phyloP scores from a whole-genome alignment of 2,329 filamentous ascomycete species.

The Neopestalotiopsis sp. region DNA sequence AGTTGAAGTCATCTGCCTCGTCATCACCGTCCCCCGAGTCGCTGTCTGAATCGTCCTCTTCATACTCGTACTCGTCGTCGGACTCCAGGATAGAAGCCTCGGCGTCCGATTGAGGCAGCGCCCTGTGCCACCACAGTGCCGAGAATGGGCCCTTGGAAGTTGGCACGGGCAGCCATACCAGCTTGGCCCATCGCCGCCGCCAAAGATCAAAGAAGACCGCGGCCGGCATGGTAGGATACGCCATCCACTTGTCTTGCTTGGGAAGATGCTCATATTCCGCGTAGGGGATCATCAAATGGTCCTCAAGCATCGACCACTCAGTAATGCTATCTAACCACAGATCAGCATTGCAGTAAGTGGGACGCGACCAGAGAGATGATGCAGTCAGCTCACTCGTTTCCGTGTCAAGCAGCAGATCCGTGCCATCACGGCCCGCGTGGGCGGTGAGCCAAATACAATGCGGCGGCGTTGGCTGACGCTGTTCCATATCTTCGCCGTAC shows the following conservation, averaged over 20 bases:
- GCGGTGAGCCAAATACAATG: constrained; percentile 7
- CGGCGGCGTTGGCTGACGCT: not conserved
- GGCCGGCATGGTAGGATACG: not conserved
- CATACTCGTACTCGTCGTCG: constrained; percentile 2
- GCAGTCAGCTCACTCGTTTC: constrained; percentile 6
- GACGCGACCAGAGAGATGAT: constrained; percentile 1
- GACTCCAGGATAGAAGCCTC: not conserved
- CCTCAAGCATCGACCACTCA: constrained; percentile 7
- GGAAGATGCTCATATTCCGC: not conserved
- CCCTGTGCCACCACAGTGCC: constrained; percentile 5
- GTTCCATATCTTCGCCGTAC: constrained; percentile 1
- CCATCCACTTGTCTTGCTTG: constrained; percentile 7
- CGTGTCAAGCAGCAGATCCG: constrained; percentile 9
- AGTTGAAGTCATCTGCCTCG: not conserved
- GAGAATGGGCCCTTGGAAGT: not conserved
- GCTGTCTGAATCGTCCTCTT: not conserved
- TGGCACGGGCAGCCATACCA: constrained; percentile 5
- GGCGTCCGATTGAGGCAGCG: constrained; percentile 2
- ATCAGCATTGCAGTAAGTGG: constrained; percentile 1
- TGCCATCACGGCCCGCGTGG: not conserved
- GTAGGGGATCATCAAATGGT: not conserved
- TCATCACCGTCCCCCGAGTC: not conserved
- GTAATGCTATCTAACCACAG: constrained; percentile 1
- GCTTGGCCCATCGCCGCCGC: constrained; percentile 1
- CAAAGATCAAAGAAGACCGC: constrained; percentile 5